These are phyloP conservation scores for Clavispora carvajalis DNA, from an alignment of 805 yeast genomes.

Conservation along the genomic window DNA sequence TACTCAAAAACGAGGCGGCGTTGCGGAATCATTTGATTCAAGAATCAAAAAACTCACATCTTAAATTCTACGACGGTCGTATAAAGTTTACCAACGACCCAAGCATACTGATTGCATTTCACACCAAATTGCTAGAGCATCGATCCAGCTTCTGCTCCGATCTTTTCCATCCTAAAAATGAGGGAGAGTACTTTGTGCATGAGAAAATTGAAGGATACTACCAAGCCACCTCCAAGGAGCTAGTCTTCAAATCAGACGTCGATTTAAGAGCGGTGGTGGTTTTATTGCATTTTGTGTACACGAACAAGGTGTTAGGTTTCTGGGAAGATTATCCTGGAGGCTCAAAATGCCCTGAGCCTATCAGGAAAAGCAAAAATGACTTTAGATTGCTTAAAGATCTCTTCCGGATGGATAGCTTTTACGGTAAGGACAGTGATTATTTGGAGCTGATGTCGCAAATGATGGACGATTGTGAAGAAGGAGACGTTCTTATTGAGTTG, in stretches of 20 bases:
- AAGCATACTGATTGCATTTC: conserved; percentile 29
- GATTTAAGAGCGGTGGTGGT: conserved; percentile 36
- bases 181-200: conserved; percentile 19
- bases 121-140: conserved; percentile 24
- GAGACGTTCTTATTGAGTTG: conserved; percentile 44
- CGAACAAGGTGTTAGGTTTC: conserved; percentile 38
- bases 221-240: conserved; percentile 7
- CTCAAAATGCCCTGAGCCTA: conserved; percentile 23
- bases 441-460: conserved; percentile 5
- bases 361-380: conserved; percentile 23
- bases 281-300: conserved; percentile 43
- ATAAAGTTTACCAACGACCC: conserved; percentile 21
- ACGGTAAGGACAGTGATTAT: conserved; percentile 6
- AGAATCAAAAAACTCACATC: background rate
- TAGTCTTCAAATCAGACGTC: conserved; percentile 19
- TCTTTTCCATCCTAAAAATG: conserved; percentile 17
- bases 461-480: conserved; percentile 13
- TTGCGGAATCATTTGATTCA: background rate
- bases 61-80: conserved; percentile 32
- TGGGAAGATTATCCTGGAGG: conserved; percentile 39
- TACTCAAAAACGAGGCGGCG: background rate
- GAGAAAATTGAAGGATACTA: conserved; percentile 23
- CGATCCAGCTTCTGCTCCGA: conserved; percentile 26
- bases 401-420: conserved; percentile 12
- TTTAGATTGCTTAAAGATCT: conserved; percentile 21